phyloP scores from a whole-genome alignment of 805 yeast genomes.

The Metschnikowia baotianmanensis region DNA sequence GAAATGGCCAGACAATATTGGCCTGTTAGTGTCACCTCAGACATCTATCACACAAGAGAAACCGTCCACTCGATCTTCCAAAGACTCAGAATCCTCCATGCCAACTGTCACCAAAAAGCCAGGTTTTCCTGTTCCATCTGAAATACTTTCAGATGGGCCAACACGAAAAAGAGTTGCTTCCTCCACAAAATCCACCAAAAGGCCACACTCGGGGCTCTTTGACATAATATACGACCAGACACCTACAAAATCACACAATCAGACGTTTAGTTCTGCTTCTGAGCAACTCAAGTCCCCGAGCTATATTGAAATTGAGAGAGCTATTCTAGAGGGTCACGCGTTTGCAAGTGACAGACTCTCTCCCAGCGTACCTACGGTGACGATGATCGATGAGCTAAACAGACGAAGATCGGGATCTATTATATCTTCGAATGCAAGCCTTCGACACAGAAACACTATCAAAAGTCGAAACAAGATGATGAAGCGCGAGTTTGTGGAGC shows the following conservation, averaged over 20 bases:
- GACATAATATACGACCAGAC: conserved; percentile 15
- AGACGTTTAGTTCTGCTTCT: not conserved
- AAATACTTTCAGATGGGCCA: not conserved
- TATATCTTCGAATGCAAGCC: conserved; percentile 29
- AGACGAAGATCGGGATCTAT: conserved; percentile 27
- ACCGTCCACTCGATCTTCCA: not conserved
- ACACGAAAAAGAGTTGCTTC: no score
- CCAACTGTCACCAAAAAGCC: no score
- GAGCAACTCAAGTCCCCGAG: conserved; percentile 12
- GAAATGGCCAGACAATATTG: conserved; percentile 10
- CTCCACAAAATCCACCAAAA: not conserved
- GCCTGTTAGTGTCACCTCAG: conserved; percentile 9
- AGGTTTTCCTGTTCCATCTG: not conserved
- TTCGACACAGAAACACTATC: conserved; percentile 31
- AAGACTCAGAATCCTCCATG: no score
- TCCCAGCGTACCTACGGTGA: conserved; percentile 11
- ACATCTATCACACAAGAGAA: conserved; percentile 4
- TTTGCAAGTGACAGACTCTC: not conserved
- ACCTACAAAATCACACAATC: conserved; percentile 1
- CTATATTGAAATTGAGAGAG: conserved; percentile 17
- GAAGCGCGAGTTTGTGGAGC: conserved; percentile 14
- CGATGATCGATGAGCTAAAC: conserved; percentile 12
- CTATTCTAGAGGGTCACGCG: conserved; percentile 12
- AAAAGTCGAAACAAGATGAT: conserved; percentile 30
- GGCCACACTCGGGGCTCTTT: conserved; percentile 14